Base-by-base conservation (phyloP, 1,284 basidiomycete genomes). In the Puccinia novopanici region DNA sequence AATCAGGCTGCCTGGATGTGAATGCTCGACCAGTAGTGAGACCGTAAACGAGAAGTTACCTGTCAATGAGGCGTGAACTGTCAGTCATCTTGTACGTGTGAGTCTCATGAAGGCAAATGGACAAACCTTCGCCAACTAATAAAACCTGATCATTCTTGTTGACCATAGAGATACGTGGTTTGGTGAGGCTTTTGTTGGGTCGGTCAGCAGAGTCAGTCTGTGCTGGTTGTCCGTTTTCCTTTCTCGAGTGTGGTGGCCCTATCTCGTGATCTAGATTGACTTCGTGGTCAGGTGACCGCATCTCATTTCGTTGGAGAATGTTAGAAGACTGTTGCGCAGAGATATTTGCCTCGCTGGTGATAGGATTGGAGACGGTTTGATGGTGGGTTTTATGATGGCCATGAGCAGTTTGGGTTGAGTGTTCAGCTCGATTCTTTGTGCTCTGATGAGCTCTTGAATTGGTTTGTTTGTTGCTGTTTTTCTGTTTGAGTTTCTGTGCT, bases 21-120 rank as follows among this genome's bases (percentile, higher is more conserved):
- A 85, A n/a, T 82, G 82, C 50, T 86, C 84, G 12, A 86, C 82
- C 19, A 93, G 86, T 9, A 98, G 88, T 10, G 94, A 91, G 30
- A 89, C 90, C 0, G 95, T 89, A 84, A 95, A 99, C 0, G 94
- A 96, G 84, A 99, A 98, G 86, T 98, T 95, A 37, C 93, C 88
- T 87, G 77, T 45, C 15, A n/a, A n/a, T 45, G 45, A 45, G 15
- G 24, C 13, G 8, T 40, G 52, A n/a, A 50, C 52, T 48, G 34
- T 27, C 57, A 40, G 40, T 57, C 17, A 15, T 22, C n/a, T n/a
- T n/a, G n/a, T n/a, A n/a, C n/a, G n/a, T n/a, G n/a, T n/a, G n/a
- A n/a, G n/a, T n/a, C n/a, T n/a, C n/a, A n/a, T n/a, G n/a, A 48
- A n/a, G 5, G 40, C 48, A 63, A 65, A 40, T 65, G 17, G 24